A percentile compares a stretch with the other conserved stretches of the same genome.
Evolutionary conservation across 2,329 filamentous ascomycete genomes (phyloP).

Genomic region (Aspergillus clavatus): DNA sequence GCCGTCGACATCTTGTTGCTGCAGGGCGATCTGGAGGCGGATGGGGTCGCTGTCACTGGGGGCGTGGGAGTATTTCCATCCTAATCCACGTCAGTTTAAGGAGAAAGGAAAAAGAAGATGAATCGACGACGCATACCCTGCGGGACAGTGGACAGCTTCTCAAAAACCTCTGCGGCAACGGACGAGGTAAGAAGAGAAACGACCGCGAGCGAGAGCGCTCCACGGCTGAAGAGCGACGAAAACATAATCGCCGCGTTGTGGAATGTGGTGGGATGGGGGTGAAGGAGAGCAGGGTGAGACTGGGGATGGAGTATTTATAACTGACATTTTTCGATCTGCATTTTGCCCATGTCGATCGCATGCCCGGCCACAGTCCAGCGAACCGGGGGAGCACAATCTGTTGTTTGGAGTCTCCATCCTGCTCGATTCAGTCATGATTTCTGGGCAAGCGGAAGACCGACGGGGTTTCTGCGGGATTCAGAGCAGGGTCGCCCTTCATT

Average conservation of each 20-base stretch:
- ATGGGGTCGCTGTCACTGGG: constrained; percentile 24
- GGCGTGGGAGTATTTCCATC: constrained; percentile 30
- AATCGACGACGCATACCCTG: constrained; percentile 22
- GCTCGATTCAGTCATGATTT: neutral
- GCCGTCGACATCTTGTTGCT: constrained; percentile 29
- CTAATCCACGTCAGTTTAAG: constrained; percentile 15
- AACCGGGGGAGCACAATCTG: too few relatives aligned
- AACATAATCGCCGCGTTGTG: constrained; percentile 27
- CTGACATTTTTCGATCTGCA: neutral
- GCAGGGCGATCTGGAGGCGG: constrained; percentile 33
- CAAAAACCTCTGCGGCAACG: constrained; percentile 31
- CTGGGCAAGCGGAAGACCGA: constrained; percentile 1
- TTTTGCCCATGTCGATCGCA: too few relatives aligned
- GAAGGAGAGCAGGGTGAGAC: neutral
- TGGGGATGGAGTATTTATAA: neutral
- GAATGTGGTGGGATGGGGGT: constrained; percentile 2
- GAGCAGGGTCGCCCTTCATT: neutral
- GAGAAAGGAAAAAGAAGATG: too few relatives aligned
- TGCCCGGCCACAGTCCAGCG: too few relatives aligned
- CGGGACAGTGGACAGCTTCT: constrained; percentile 32
- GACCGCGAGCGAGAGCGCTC: constrained; percentile 27
- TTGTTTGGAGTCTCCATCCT: neutral
- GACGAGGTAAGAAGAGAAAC: constrained; percentile 26
- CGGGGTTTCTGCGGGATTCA: constrained; percentile 1
- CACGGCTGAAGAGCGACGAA: constrained; percentile 20